Conservation (phyloP, 257 asterid genomes). For the Solanum boliviense region DNA sequence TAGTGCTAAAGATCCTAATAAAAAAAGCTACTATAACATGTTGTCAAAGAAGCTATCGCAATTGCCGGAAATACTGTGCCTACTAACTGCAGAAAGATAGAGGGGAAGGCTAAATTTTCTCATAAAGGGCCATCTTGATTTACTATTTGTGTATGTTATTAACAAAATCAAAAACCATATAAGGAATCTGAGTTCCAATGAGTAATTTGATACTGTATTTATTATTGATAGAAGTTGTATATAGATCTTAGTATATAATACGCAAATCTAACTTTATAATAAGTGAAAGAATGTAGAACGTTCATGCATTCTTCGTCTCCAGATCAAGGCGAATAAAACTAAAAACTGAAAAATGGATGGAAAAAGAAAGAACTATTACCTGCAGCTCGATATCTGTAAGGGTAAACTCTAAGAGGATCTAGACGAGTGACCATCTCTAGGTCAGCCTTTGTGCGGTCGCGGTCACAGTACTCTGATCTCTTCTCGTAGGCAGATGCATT, state of each 20-base stretch:
- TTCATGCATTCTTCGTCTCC: neutral
- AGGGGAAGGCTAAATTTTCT: neutral
- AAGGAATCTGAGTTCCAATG: neutral
- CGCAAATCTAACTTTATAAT: neutral
- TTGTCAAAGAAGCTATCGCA: neutral
- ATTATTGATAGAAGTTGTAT: neutral
- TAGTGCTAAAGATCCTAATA: neutral
- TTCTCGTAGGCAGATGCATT: conserved; percentile 96
- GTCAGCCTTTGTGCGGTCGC: conserved; percentile 86
- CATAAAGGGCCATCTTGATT: neutral
- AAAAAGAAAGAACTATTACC: conserved; percentile 30
- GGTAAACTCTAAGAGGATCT: conserved; percentile 93
- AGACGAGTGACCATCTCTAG: conserved; percentile 82
- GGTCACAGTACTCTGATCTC: conserved; percentile 92
- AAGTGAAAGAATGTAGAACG: neutral
- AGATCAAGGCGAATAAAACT: neutral
- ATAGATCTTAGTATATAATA: neutral
- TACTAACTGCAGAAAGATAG: neutral
- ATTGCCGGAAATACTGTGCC: neutral
- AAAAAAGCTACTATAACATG: neutral
- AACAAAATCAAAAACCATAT: neutral
- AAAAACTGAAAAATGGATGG: neutral
- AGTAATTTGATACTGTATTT: neutral
- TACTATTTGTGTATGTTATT: neutral
- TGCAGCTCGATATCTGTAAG: conserved; percentile 98